Evolutionary conservation across 2,329 filamentous ascomycete genomes (phyloP), one percentile per base, ranked within the genome.

Genomic region (Talaromyces atroroseus): DNA sequence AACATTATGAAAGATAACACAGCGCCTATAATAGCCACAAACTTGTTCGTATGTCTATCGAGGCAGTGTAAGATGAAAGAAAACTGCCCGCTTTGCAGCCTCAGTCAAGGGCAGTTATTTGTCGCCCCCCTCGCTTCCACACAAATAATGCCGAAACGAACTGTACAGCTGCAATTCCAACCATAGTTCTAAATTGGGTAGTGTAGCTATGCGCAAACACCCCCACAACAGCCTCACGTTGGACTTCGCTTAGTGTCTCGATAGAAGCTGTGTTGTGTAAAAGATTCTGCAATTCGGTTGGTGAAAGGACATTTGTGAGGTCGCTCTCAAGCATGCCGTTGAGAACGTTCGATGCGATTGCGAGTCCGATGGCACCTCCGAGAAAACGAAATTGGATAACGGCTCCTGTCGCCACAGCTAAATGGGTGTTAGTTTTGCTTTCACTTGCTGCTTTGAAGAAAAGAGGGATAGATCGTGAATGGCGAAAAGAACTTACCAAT

Each of bases 311-410:
- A n/a, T 54, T 57, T 10, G 56, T 36, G 49, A 66, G 44, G 54
- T 61, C 59, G 49, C 58, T 36, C 10, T 52, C 36, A 23, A 66
- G 59, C 46, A 56, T 60, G 18, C 63, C 60, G 40, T 66, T 66
- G 2, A 65, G 54, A 23, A 66, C 64, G 34, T 65, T 66, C 4
- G 62, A 63, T 49, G 63, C 62, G 48, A 66, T 65, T 7, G 62
- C 64, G 18, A 66, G 61, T 16, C 64, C 63, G 18, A 66, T 62
- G 23, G 65, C 64, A 29, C 65, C 65, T 6, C 65, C 65, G n/a
- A 66, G 60, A 21, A 66, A 64, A 8, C 65, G 61, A 26, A 66
- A 24, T 44, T 66, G 64, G 7, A 66, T 62, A 10, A 66, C 54
- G 6, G 62, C 59, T 1, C 65, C 64, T 34, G 64, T 66, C 4